These are phyloP conservation scores for Aspergillus ustus DNA, from an alignment of 2,329 filamentous ascomycete species.

Conservation along the genomic window DNA sequence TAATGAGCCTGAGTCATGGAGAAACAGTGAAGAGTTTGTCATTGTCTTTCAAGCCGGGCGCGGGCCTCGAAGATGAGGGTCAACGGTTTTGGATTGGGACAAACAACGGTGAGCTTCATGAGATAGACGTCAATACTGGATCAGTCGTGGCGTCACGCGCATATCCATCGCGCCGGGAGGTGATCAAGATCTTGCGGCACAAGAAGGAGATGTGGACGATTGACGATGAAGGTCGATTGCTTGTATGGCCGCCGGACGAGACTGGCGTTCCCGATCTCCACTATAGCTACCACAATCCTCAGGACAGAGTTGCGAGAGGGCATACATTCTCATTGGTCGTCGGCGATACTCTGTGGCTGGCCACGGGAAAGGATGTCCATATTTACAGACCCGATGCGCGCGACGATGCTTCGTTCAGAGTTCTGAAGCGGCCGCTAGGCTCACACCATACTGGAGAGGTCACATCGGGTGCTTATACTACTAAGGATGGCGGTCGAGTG, in stretches of 20 bases:
- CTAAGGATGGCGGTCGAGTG: conserved; percentile 74
- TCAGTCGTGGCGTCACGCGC: conserved; percentile 70
- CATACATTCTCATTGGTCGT: conserved; percentile 89
- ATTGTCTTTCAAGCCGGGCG: conserved; percentile 82
- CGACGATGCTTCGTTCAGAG: conserved; percentile 72
- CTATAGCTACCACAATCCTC: conserved; percentile 69
- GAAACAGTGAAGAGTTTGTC: conserved; percentile 84
- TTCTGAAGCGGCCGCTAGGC: conserved; percentile 71
- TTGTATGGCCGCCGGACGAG: conserved; percentile 82
- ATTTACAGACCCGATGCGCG: conserved; percentile 77
- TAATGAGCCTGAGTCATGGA: conserved; percentile 80
- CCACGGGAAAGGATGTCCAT: conserved; percentile 82
- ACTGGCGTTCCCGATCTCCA: conserved; percentile 75
- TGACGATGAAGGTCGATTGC: conserved; percentile 84
- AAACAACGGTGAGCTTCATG: conserved; percentile 83
- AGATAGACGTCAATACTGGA: conserved; percentile 80
- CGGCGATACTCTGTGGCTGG: conserved; percentile 86
- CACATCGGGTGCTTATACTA: conserved; percentile 78
- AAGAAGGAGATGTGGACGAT: conserved; percentile 91
- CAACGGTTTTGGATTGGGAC: conserved; percentile 86
- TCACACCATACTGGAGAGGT: conserved; percentile 81
- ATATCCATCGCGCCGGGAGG: conserved; percentile 77
- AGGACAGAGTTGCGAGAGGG: conserved; percentile 75
- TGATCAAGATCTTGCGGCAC: conserved; percentile 84
- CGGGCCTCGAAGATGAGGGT: conserved; percentile 78